Evolutionary conservation across 1,284 basidiomycete genomes (phyloP).

Genomic region (Volvariella surrecta): DNA sequence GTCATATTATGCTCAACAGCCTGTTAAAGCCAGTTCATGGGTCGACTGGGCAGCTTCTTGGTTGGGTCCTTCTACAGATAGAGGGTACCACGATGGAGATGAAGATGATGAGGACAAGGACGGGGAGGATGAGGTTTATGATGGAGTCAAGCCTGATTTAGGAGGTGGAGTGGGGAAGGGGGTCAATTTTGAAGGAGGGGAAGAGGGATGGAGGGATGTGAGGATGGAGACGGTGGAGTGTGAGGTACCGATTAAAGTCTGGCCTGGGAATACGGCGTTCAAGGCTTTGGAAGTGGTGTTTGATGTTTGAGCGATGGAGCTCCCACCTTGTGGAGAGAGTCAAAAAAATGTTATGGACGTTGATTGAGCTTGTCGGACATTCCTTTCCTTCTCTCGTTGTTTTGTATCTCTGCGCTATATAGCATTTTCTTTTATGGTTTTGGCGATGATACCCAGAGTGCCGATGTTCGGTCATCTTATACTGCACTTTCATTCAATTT

Average conservation of each 20-base stretch:
- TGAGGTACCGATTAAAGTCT: conserved; percentile 82
- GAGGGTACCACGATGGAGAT: conserved; percentile 49
- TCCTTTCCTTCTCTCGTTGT: too few relatives aligned
- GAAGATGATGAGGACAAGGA: conserved; percentile 18
- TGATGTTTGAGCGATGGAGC: too few relatives aligned
- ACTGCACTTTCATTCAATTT: too few relatives aligned
- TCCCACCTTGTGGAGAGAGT: too few relatives aligned
- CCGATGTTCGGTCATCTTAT: too few relatives aligned
- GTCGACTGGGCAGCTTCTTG: conserved; percentile 8
- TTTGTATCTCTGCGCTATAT: too few relatives aligned
- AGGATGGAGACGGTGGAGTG: conserved; percentile 82
- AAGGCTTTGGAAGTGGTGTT: conserved; percentile 73
- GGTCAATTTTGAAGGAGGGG: conserved; percentile 47
- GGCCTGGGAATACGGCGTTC: conserved; percentile 86
- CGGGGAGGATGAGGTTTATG: conserved; percentile 29
- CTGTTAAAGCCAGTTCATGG: conserved; percentile 18
- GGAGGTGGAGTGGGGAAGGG: conserved; percentile 37
- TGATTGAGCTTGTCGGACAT: too few relatives aligned
- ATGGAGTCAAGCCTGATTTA: conserved; percentile 35
- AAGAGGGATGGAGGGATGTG: conserved; percentile 57
- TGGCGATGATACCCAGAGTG: too few relatives aligned
- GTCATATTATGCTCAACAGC: conserved; percentile 9
- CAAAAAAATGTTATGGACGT: too few relatives aligned
- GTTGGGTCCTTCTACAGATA: conserved; percentile 16
- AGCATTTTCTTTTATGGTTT: too few relatives aligned